phyloP scores from a whole-genome alignment of 352 stramenopile species.

The Blastocystis sp. region DNA sequence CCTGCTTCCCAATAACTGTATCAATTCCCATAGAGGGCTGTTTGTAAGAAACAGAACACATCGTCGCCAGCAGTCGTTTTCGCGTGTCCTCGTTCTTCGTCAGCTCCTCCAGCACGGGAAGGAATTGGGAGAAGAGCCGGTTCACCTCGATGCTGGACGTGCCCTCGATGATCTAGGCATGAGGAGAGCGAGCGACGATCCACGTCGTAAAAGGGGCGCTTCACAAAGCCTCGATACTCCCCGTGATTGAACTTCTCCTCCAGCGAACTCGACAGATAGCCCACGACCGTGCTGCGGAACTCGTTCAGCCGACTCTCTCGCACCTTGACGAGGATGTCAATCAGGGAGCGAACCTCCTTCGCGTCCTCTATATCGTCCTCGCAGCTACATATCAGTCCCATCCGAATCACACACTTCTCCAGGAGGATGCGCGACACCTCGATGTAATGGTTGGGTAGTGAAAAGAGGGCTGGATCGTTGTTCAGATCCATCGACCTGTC shows the following conservation, averaged over 20 bases:
- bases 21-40: neutral
- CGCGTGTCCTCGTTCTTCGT: slow-evolving; percentile 55
- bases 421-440: slow-evolving; percentile 56
- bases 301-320: slow-evolving; percentile 58
- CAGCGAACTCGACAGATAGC: slow-evolving; percentile 12
- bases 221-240: neutral
- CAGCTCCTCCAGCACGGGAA: slow-evolving; percentile 52
- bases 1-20: neutral
- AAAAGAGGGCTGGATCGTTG: neutral
- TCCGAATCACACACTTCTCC: neutral
- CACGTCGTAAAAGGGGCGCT: slow-evolving; percentile 51
- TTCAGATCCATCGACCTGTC: slow-evolving; percentile 19
- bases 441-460: slow-evolving; percentile 48
- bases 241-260: slow-evolving; percentile 34
- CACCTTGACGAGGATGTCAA: slow-evolving; percentile 58
- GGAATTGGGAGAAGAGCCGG: slow-evolving; percentile 68
- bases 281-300: slow-evolving; percentile 30
- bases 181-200: neutral
- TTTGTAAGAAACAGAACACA: slow-evolving; percentile 53
- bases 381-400: neutral
- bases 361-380: slow-evolving; percentile 64
- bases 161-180: slow-evolving; percentile 37
- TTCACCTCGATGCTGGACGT: slow-evolving; percentile 35
- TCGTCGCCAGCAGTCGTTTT: neutral
- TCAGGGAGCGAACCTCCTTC: slow-evolving; percentile 21